phyloP scores from a whole-genome alignment of 345 rosid species.

The Ailanthus altissimus region DNA sequence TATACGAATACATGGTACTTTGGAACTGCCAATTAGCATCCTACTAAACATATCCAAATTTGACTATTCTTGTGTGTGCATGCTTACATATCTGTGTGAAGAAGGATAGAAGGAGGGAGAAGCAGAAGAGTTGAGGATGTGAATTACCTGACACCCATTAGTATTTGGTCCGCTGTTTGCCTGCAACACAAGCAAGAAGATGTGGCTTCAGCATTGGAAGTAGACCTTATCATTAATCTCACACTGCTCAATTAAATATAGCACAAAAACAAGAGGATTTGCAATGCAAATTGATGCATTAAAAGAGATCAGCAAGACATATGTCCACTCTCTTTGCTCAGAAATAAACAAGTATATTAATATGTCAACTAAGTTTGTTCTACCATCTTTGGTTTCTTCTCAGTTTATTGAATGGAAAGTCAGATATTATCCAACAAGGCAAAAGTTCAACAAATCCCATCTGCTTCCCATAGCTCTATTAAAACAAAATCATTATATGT shows the following conservation, averaged over 20 bases:
- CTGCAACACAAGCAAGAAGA: conserved; percentile 43
- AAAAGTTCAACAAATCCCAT: not conserved
- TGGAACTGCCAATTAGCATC: not conserved
- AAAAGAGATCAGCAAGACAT: not conserved
- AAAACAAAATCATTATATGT: not conserved
- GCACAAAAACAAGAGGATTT: not conserved
- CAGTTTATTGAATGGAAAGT: not conserved
- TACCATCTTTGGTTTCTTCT: not conserved
- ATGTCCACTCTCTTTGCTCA: not conserved
- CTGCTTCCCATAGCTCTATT: not conserved
- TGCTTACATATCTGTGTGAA: not conserved
- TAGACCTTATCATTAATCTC: not conserved
- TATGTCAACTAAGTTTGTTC: not conserved
- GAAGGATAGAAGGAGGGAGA: not conserved
- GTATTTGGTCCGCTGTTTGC: conserved; percentile 89
- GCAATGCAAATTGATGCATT: not conserved
- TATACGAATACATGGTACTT: conserved; percentile 1
- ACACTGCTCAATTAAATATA: not conserved
- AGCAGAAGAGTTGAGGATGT: not conserved
- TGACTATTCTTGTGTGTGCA: not conserved
- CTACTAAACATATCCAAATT: not conserved
- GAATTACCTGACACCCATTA: conserved; percentile 85
- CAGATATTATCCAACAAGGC: not conserved
- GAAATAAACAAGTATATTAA: not conserved
- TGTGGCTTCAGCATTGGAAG: conserved; percentile 1